Percentiles rank a stretch among this genome's conserved stretches.
Conservation (phyloP, 2,329 filamentous ascomycete species). For the Talaromyces sp. region DNA sequence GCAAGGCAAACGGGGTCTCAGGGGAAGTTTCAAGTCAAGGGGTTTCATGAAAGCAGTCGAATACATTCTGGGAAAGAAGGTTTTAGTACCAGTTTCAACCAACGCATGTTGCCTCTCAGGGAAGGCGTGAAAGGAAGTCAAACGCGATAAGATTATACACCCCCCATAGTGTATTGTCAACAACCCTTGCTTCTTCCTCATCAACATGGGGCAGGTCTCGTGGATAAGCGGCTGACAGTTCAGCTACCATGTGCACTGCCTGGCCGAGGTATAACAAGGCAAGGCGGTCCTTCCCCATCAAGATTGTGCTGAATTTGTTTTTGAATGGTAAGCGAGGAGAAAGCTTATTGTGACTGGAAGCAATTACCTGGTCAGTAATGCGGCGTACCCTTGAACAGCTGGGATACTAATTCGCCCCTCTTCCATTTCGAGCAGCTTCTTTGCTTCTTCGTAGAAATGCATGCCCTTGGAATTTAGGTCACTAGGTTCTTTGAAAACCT, state of each 20-base stretch:
- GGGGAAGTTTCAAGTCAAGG: conserved; percentile 5
- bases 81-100: conserved; percentile 2
- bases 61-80: conserved; percentile 9
- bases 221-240: conserved; percentile 15
- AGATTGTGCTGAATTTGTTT: conserved; percentile 19
- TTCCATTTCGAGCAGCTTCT: conserved; percentile 22
- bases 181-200: conserved; percentile 9
- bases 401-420: conserved; percentile 24
- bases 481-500: conserved; percentile 15
- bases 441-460: conserved; percentile 31
- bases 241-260: conserved; percentile 19
- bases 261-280: conserved; percentile 24
- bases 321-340: background rate
- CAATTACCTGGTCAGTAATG: conserved; percentile 25
- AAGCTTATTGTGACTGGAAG: background rate
- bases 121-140: conserved; percentile 7
- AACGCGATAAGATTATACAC: conserved; percentile 12
- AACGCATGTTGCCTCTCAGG: background rate
- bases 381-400: conserved; percentile 25
- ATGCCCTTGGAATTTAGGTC: conserved; percentile 18
- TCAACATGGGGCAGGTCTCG: conserved; percentile 11
- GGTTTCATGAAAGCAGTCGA: conserved; percentile 11
- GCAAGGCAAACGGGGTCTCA: conserved; percentile 7
- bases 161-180: conserved; percentile 11
- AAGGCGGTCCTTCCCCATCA: conserved; percentile 26